phyloP scores from a whole-genome alignment of 2,329 filamentous ascomycete genomes.

The Elsinoe batatas region DNA sequence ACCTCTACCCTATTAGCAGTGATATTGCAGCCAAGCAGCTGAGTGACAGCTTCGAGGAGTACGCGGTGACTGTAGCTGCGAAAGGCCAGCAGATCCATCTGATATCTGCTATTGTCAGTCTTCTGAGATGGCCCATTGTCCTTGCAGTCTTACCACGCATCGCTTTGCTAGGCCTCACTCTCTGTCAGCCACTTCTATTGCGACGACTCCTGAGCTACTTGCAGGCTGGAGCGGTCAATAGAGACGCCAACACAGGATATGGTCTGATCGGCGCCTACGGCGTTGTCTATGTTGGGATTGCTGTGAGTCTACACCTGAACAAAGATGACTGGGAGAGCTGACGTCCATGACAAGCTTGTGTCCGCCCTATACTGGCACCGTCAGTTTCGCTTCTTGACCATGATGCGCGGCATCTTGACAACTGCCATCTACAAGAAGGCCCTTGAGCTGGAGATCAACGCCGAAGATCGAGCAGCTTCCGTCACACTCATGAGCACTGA shows the following conservation, averaged over 20 bases:
- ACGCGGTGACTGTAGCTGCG: neutral
- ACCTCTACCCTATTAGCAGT: slow-evolving; percentile 11
- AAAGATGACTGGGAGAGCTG: neutral
- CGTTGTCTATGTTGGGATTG: slow-evolving; percentile 26
- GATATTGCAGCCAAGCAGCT: slow-evolving; percentile 12
- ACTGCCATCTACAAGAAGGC: slow-evolving; percentile 12
- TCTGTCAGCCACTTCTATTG: slow-evolving; percentile 13
- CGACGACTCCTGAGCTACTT: slow-evolving; percentile 10
- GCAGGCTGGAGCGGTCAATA: neutral
- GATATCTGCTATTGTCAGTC: neutral
- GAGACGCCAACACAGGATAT: slow-evolving; percentile 18
- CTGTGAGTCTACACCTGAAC: slow-evolving; percentile 17
- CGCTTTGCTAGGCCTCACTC: slow-evolving; percentile 11
- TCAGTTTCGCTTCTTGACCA: slow-evolving; percentile 1
- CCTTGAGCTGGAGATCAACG: neutral
- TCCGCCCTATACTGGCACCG: slow-evolving; percentile 7
- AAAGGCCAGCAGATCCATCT: neutral
- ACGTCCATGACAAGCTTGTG: neutral
- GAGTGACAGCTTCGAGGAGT: neutral
- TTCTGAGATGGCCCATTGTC: slow-evolving; percentile 17
- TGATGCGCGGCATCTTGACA: slow-evolving; percentile 9
- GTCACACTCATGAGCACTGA: slow-evolving; percentile 14
- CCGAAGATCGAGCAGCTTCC: slow-evolving; percentile 7
- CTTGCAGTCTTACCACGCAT: slow-evolving; percentile 23
- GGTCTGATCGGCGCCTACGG: slow-evolving; percentile 26